These are phyloP conservation scores for Calonectria pseudoturangicola DNA, from an alignment of 2,329 filamentous ascomycete species.

Conservation along the genomic window DNA sequence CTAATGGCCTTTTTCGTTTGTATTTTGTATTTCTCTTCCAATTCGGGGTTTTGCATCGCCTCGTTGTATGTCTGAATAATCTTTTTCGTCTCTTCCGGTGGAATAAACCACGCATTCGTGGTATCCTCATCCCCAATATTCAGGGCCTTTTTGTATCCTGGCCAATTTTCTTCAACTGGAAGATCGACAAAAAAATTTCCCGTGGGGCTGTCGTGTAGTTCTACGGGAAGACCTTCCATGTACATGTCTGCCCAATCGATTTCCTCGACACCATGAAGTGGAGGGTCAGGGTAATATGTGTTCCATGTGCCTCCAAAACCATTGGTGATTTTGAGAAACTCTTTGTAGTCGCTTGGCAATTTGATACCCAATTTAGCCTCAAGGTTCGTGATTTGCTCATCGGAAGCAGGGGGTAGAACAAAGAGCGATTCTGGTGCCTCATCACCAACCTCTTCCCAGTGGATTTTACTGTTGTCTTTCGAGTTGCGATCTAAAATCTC, in stretches of 20 bases:
- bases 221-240: not conserved
- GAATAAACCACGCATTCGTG: not conserved
- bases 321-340: not conserved
- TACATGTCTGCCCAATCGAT: conserved; percentile 3
- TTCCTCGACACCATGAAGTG: not conserved
- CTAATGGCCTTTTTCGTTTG: not conserved
- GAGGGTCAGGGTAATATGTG: not conserved
- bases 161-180: not conserved
- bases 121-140: not conserved
- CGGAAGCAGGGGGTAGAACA: not conserved
- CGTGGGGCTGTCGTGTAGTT: not conserved
- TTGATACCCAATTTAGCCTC: not conserved
- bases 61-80: not conserved
- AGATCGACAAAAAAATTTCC: not conserved
- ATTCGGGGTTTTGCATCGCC: not conserved
- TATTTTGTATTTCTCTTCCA: not conserved
- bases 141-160: not conserved
- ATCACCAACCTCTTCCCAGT: not conserved
- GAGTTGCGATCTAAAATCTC: not conserved
- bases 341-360: not conserved
- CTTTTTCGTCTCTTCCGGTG: conserved; percentile 1
- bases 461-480: not conserved
- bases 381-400: not conserved
- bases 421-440: not conserved
- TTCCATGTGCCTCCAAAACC: not conserved